These are phyloP conservation scores for Aspergillus pseudoglaucus DNA, from an alignment of 2,329 filamentous ascomycete species.

Conservation along the genomic window DNA sequence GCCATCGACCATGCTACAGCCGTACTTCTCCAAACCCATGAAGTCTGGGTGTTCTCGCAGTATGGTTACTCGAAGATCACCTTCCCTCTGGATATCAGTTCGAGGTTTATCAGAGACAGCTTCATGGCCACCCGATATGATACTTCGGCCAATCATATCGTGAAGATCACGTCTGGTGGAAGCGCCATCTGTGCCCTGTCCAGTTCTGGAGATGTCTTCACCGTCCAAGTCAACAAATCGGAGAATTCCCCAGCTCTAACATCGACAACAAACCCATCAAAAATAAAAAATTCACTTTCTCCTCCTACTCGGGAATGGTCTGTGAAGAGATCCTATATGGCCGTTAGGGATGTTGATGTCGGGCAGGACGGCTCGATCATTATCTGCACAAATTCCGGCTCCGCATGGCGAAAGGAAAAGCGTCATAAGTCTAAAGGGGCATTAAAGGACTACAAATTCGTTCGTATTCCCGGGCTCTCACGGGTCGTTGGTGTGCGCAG, in stretches of 20 bases:
- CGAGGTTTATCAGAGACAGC: slow-evolving; percentile 60
- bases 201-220: slow-evolving; percentile 78
- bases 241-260: slow-evolving; percentile 55
- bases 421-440: slow-evolving; percentile 71
- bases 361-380: slow-evolving; percentile 93
- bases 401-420: slow-evolving; percentile 84
- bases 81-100: slow-evolving; percentile 69
- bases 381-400: slow-evolving; percentile 83
- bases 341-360: slow-evolving; percentile 77
- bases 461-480: slow-evolving; percentile 80
- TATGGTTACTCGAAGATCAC: slow-evolving; percentile 90
- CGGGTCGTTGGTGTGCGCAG: slow-evolving; percentile 77
- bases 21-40: slow-evolving; percentile 75
- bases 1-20: slow-evolving; percentile 88
- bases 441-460: slow-evolving; percentile 90
- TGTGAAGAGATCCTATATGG: slow-evolving; percentile 74
- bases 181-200: slow-evolving; percentile 89
- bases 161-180: slow-evolving; percentile 73
- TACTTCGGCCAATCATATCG: slow-evolving; percentile 59
- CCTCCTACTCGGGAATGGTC: slow-evolving; percentile 80
- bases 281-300: slow-evolving; percentile 77
- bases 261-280: slow-evolving; percentile 87
- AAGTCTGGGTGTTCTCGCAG: slow-evolving; percentile 90
- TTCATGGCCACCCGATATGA: slow-evolving; percentile 62
- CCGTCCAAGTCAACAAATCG: slow-evolving; percentile 65